These are phyloP conservation scores for Globisporangium solare DNA, from an alignment of 352 stramenopile species.

Conservation along the genomic window DNA sequence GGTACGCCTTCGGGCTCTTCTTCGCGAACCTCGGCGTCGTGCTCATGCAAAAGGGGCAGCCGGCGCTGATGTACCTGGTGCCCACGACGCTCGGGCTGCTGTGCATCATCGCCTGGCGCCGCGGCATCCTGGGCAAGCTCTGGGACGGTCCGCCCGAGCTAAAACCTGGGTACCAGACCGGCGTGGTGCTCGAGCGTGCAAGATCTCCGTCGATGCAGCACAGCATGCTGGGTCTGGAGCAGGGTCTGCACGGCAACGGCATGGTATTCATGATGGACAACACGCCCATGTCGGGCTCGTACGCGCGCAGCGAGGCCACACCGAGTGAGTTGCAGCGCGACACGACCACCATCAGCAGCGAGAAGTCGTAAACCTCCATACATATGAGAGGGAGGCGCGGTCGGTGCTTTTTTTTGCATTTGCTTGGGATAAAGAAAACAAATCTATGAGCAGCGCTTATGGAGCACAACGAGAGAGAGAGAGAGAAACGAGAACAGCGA, in stretches of 20 bases:
- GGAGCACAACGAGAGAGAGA: not conserved
- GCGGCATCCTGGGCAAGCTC: constrained; percentile 85
- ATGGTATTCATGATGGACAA: constrained; percentile 33
- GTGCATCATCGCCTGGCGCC: constrained; percentile 57
- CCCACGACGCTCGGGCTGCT: constrained; percentile 89
- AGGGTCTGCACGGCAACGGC: constrained; percentile 25
- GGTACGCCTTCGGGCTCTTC: constrained; percentile 91
- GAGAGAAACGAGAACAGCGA: not conserved
- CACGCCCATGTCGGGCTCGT: constrained; percentile 42
- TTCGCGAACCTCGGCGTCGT: constrained; percentile 94
- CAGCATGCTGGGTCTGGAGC: constrained; percentile 20
- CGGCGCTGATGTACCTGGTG: constrained; percentile 95
- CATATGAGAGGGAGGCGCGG: not conserved
- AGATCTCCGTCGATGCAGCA: constrained; percentile 12
- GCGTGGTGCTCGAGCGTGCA: constrained; percentile 2
- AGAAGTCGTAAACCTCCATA: constrained; percentile 5
- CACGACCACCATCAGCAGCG: constrained; percentile 3
- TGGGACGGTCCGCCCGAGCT: constrained; percentile 86
- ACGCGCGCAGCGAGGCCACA: constrained; percentile 35
- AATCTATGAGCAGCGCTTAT: not conserved
- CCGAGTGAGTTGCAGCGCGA: constrained; percentile 12
- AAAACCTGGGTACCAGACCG: constrained; percentile 12
- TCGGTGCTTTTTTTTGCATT: not conserved
- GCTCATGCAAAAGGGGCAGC: constrained; percentile 90
- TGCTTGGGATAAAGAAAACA: not conserved